phyloP scores from a whole-genome alignment of 257 asterid genomes.

The Parsonsia alboflavescens region DNA sequence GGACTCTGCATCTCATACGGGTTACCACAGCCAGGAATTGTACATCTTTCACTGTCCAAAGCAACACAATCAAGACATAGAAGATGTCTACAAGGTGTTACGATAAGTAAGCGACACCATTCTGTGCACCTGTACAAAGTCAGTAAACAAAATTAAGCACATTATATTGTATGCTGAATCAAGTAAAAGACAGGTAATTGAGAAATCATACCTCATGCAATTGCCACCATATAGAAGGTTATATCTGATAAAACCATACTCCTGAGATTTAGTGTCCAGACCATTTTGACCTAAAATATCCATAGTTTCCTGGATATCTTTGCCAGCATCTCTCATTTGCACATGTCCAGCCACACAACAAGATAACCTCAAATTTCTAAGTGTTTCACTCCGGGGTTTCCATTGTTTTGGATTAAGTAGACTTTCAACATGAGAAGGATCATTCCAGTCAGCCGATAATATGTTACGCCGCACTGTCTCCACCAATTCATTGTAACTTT shows the following conservation, averaged over 20 bases:
- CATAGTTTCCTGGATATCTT: slow-evolving; percentile 98
- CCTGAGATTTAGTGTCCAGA: slow-evolving; percentile 62
- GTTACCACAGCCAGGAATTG: slow-evolving; percentile 73
- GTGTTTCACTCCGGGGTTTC: slow-evolving; percentile 80
- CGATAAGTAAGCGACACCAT: slow-evolving; percentile 96
- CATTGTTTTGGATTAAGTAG: slow-evolving; percentile 87
- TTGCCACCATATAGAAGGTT: slow-evolving; percentile 60
- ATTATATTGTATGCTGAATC: slow-evolving; percentile 10
- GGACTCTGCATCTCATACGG: slow-evolving; percentile 95
- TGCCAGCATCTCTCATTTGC: slow-evolving; percentile 77
- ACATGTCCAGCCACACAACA: slow-evolving; percentile 98
- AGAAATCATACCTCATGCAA: slow-evolving; percentile 66
- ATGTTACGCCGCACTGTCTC: slow-evolving; percentile 91
- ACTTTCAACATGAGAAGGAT: slow-evolving; percentile 98
- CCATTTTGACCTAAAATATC: slow-evolving; percentile 63
- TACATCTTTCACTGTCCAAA: slow-evolving; percentile 77
- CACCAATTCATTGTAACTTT: slow-evolving; percentile 88
- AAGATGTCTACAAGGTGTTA: slow-evolving; percentile 92
- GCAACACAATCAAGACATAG: slow-evolving; percentile 92
- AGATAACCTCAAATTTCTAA: slow-evolving; percentile 83
- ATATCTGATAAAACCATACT: slow-evolving; percentile 55
- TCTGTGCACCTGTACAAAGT: slow-evolving; percentile 58
- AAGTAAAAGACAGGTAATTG: slow-evolving; percentile 17
- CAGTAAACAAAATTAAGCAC: slow-evolving; percentile 18
- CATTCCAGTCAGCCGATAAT: slow-evolving; percentile 96